Conservation (phyloP, 176 grass and related monocot genomes). For the Pontederia paniculata region DNA sequence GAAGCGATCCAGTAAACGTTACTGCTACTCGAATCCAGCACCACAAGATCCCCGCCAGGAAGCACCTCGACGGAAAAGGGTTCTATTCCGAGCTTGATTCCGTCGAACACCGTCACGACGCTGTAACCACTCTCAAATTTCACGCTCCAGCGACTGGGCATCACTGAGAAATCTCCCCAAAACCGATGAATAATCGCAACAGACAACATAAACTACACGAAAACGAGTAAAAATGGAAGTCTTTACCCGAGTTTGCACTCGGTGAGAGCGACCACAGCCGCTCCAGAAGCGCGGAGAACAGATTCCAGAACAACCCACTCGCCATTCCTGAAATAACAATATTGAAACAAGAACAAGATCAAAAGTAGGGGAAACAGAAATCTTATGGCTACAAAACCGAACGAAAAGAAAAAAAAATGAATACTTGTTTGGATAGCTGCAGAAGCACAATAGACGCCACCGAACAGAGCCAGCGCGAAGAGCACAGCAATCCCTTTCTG, state of each 20-base stretch:
- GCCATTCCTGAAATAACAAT: neutral
- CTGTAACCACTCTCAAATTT: conserved; percentile 11
- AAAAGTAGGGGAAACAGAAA: no score
- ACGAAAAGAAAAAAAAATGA: neutral
- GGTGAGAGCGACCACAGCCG: conserved; percentile 5
- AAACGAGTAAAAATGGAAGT: neutral
- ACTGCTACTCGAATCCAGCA: conserved; percentile 9
- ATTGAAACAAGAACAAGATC: neutral
- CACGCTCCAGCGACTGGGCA: neutral
- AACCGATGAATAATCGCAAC: neutral
- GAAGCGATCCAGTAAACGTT: conserved; percentile 9
- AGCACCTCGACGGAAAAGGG: conserved; percentile 4
- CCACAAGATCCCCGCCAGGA: conserved; percentile 5
- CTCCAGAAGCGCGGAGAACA: neutral
- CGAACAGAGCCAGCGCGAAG: neutral
- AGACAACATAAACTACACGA: neutral
- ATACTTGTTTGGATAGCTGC: conserved; percentile 6
- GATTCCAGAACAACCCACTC: conserved; percentile 1
- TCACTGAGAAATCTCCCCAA: neutral
- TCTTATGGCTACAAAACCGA: no score
- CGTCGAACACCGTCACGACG: conserved; percentile 11
- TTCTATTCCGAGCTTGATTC: conserved; percentile 5
- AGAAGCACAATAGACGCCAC: neutral
- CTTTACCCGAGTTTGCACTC: neutral
- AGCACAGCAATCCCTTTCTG: neutral